Conservation (phyloP, 179 eudicot genomes). For the Corrigiola litoralis region DNA sequence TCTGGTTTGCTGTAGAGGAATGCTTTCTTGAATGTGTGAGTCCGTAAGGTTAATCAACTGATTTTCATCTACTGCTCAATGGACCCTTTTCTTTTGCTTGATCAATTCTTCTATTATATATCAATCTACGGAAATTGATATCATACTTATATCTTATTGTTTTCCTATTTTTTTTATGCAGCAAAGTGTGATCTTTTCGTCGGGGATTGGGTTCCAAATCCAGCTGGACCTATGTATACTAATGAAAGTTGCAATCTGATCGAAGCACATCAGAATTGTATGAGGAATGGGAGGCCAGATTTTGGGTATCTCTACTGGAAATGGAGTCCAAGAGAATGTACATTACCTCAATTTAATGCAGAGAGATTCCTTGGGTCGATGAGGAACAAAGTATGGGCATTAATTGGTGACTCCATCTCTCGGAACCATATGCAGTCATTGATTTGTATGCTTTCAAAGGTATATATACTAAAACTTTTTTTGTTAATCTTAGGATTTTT, state of each 20-base stretch:
- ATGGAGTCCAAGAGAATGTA: constrained; percentile 71
- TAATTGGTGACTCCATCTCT: constrained; percentile 87
- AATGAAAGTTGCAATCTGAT: constrained; percentile 58
- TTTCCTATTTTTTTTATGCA: constrained; percentile 15
- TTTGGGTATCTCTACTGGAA: constrained; percentile 68
- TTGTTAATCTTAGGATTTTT: neutral
- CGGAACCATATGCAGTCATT: constrained; percentile 92
- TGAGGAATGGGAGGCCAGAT: constrained; percentile 90
- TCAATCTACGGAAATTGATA: neutral
- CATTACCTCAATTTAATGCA: constrained; percentile 56
- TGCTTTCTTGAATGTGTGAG: neutral
- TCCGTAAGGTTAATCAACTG: neutral
- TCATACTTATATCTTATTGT: neutral
- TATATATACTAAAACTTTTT: constrained; percentile 14
- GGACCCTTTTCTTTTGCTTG: neutral
- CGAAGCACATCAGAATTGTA: constrained; percentile 83
- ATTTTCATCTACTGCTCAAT: neutral
- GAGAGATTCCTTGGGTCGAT: constrained; percentile 53
- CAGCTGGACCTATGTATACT: constrained; percentile 65
- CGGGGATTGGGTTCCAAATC: constrained; percentile 78
- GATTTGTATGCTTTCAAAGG: constrained; percentile 80
- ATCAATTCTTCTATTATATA: neutral
- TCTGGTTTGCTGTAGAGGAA: too few relatives aligned
- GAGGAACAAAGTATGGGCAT: constrained; percentile 72
- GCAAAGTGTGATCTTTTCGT: constrained; percentile 60